Evolutionary conservation across 768 basidiomycete species (phyloP).

Genomic region (Pleurotus pulmonarius): DNA sequence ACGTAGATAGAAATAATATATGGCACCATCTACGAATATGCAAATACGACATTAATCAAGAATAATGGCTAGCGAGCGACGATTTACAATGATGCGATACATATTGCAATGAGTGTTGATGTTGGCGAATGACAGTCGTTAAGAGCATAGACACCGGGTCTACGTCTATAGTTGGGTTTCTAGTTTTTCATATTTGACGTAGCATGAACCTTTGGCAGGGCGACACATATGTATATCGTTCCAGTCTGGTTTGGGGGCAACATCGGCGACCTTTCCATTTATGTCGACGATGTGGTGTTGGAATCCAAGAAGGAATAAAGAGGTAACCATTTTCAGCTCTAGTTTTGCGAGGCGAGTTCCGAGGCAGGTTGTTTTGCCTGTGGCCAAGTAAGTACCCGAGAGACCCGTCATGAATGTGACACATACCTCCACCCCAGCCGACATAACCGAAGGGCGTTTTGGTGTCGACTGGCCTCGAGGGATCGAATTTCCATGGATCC

Average conservation of each 20-base stretch:
- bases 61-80: too few relatives aligned
- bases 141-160: background rate
- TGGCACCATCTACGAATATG: background rate
- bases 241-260: conserved; percentile 67
- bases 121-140: background rate
- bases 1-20: conserved; percentile 5
- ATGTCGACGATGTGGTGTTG: conserved; percentile 55
- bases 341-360: conserved; percentile 74
- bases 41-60: background rate
- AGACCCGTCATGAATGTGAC: background rate
- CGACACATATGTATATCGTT: conserved; percentile 71
- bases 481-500: conserved; percentile 78
- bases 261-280: conserved; percentile 37
- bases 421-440: conserved; percentile 79
- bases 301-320: conserved; percentile 65
- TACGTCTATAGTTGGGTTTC: conserved; percentile 27
- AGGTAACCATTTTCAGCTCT: conserved; percentile 67
- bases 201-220: conserved; percentile 52
- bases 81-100: background rate
- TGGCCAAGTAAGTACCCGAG: background rate
- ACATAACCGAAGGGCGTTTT: conserved; percentile 57
- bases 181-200: conserved; percentile 45
- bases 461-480: conserved; percentile 42
- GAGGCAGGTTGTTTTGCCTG: conserved; percentile 68
- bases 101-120: conserved; percentile 8